Evolutionary conservation across 352 stramenopile species (phyloP), one percentile per base, ranked within the genome.

Genomic region (Phytopythium aichiense): DNA sequence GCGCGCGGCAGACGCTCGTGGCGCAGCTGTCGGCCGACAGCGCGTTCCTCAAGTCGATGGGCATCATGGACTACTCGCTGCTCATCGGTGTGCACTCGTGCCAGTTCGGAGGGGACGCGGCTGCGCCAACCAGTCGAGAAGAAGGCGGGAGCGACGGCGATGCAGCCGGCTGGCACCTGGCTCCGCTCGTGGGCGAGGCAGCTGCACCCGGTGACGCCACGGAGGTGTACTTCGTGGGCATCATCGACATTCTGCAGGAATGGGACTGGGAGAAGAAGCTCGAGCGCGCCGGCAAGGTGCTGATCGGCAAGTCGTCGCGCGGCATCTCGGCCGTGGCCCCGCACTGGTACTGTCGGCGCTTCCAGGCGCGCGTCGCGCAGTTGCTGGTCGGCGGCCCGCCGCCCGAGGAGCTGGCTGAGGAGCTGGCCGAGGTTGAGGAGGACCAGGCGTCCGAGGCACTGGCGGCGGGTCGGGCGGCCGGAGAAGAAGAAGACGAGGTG

Each of bases 181-280:
- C 75, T 16, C 53, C 60, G 7, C 60, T 65, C 40, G 58, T 67
- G 31, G 54, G 46, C 18, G 46, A 87, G 7, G 59, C 74, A 2
- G 64, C 67, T 1, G 65, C 71, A 12, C 53, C 71, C 8, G 64
- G 67, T 28, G 40, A 68, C 2, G 18, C 45, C n/a, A 67, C 77
- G 5, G 81, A 91, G 62, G 73, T 92, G 43, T 94, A 94, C 56
- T 91, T 88, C 59, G 71, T 94, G 7, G 85, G 85, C 12, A 91
- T 94, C 50, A 94, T 94, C 40, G 85, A 94, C 68, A 92, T 94
- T 48, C 49, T 94, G 7, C 85, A 94, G 59, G 74, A 91, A 61
- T 94, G 84, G 81, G 83, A 89, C 61, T 90, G 76, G 78, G 81
- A 88, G 49, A 92, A 92, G 64, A 77, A 88, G 63, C 64, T 88